A percentile compares a stretch with the other conserved stretches of the same genome.
These are phyloP conservation scores for Claviceps sp. DNA, from an alignment of 2,329 filamentous ascomycete genomes.

Conservation along the genomic window DNA sequence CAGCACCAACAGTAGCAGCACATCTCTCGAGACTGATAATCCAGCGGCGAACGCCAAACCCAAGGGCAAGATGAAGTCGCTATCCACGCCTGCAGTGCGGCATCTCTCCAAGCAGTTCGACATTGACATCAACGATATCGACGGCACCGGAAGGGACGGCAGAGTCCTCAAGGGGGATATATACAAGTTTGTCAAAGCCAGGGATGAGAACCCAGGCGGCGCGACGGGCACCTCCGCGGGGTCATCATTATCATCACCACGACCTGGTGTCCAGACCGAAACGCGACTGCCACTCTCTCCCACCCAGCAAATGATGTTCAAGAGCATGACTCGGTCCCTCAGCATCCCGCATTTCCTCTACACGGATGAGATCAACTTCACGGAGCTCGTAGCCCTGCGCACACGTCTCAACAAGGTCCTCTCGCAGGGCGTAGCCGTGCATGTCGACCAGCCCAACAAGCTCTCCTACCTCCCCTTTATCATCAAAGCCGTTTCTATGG, in stretches of 20 bases:
- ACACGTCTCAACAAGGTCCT: conserved; percentile 59
- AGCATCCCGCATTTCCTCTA: conserved; percentile 92
- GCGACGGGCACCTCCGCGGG: conserved; percentile 10
- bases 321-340: conserved; percentile 86
- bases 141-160: conserved; percentile 81
- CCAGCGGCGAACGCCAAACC: conserved; percentile 13
- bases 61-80: conserved; percentile 52
- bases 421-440: conserved; percentile 18
- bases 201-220: conserved; percentile 24
- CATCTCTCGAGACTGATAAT: conserved; percentile 1
- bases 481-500: conserved; percentile 84
- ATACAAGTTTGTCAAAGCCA: conserved; percentile 49
- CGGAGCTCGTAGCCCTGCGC: conserved; percentile 58
- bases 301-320: conserved; percentile 90
- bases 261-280: conserved; percentile 45
- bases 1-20: not conserved
- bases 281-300: conserved; percentile 57
- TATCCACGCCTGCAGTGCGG: conserved; percentile 87
- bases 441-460: conserved; percentile 43
- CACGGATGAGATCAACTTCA: conserved; percentile 78
- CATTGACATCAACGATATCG: conserved; percentile 64
- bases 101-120: conserved; percentile 71
- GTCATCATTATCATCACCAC: conserved; percentile 5
- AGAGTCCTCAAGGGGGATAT: conserved; percentile 90
- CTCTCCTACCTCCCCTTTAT: conserved; percentile 89